phyloP scores from a whole-genome alignment of 805 yeast species.

The Ogataea ramenticola region DNA sequence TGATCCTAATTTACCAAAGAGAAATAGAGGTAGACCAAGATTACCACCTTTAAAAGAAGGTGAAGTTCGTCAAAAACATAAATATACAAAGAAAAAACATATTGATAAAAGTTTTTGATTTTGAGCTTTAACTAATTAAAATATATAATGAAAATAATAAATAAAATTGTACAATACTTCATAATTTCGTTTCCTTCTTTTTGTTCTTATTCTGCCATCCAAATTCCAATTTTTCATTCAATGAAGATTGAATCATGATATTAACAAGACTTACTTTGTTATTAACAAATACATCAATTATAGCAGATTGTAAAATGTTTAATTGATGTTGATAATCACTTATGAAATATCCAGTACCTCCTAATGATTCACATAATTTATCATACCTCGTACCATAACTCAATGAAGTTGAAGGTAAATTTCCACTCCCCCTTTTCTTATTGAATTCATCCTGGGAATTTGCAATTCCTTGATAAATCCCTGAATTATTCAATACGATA shows the following conservation, averaged over 20 bases:
- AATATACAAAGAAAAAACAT: conserved; percentile 16
- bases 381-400: conserved; percentile 53
- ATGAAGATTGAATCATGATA: conserved; percentile 55
- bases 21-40: conserved; percentile 23
- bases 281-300: conserved; percentile 25
- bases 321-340: conserved; percentile 33
- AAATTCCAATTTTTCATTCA: conserved; percentile 46
- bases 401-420: conserved; percentile 53
- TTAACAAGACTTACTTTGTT: conserved; percentile 43
- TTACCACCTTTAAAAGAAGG: conserved; percentile 16
- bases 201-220: conserved; percentile 70
- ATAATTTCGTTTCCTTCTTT: conserved; percentile 12
- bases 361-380: conserved; percentile 44
- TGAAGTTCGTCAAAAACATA: conserved; percentile 17
- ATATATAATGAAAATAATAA: no score
- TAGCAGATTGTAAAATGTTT: conserved; percentile 21
- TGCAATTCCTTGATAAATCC: conserved; percentile 60
- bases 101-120: no score
- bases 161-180: no score
- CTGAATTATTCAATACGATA: conserved; percentile 66
- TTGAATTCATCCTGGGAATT: conserved; percentile 12
- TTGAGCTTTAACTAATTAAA: no score
- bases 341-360: conserved; percentile 47
- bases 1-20: conserved; percentile 7
- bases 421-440: background rate